Base-by-base conservation (phyloP, 345 rosid genomes). In the Raphanus raphanistrum region DNA sequence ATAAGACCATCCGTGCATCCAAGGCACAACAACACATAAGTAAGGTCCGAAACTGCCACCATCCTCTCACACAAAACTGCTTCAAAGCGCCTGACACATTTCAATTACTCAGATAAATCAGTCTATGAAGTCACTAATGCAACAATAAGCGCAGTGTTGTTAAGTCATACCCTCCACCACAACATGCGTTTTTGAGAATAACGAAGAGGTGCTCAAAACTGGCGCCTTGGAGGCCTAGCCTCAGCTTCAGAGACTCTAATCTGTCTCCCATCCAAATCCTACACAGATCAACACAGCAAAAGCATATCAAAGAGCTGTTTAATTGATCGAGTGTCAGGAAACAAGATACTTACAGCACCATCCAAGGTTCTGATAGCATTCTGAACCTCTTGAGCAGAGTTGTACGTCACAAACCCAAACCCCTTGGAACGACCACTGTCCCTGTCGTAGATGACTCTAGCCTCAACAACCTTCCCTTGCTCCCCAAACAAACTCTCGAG, bases 351-450 rank as follows among this genome's bases (percentile, higher is more conserved):
- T 89, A 95, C 98, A 59, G 71, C 84, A 25, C 99, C 99, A 75
- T 95, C 69, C 83, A 92, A 84, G 72, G 92, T 82, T 25, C 79
- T 85, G 60, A 95, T 84, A 17, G 98, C 99, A 66, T 66, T 80
- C 78, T 87, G 74, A 57, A 90, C 97, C 84, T 95, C 99, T 38
- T 87, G 85, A 72, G 97, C 61, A 66, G 97, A 88, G 76, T 84
- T 84, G 81, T 87, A 95, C 6, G 96, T 87, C 52, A 95, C 98
- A 75, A 95, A 95, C 59, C 99, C 99, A 32, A 92, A 95, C 71
- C 99, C 98, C 86, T 94, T 90, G 54, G 99, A 95, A 76, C 99
- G 86, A 64, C 99, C 98, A 68, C 84, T 92, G 61, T 92, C 98
- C 82, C 98, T 80, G 80, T 95, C 99, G 75, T 90, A 95, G 63